Base-by-base conservation (phyloP, 257 asterid species). In the Eustoma russellianum region DNA sequence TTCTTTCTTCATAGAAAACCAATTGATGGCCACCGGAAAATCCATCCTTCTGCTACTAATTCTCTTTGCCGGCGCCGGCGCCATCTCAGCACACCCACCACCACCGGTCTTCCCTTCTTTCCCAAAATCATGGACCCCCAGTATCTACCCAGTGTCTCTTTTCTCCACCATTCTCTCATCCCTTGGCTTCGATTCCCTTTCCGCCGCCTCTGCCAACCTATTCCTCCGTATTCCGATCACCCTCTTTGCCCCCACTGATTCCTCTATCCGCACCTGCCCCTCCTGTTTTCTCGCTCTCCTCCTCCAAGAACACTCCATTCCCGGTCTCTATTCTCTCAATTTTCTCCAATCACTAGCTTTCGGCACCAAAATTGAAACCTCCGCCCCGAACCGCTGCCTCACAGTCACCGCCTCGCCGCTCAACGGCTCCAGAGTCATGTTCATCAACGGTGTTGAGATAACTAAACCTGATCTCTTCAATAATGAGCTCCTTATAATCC, bases 251-350 rank as follows among this genome's bases (percentile, higher is more conserved):
- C 79, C 83, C 46, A 60, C 85, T 0, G 82, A 79, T 48, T 65
- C 88, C 43, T 74, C 95, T n/a, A 72, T 89, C 64, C 71, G 70
- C 54, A 80, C 93, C 0, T 89, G 97, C 70, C 90, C 88, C 9
- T 62, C 87, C 15, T 86, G 95, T 56, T 83, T 85, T 57, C 18
- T 68, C 55, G 70, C 93, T 13, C 77, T 72, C 48, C 85, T 89
- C 57, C 89, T 89, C 50, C 81, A 47, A 61, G 95, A 88, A 62
- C 93, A 82, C 80, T 58, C 88, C 15, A 48, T 85, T 48, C 76
- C 61, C 13, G 95, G 94, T 17, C 88, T 82, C 69, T 88, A 88
- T 77, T 57, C 86, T 2, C 47, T 77, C 73, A 73, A 70, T 13
- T 74, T 69, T 77, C 88, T 88, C 38, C 81, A 73, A 18, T 52